Conservation (phyloP, 1,139 yeast genomes). For the Lodderomyces beijingensis region DNA sequence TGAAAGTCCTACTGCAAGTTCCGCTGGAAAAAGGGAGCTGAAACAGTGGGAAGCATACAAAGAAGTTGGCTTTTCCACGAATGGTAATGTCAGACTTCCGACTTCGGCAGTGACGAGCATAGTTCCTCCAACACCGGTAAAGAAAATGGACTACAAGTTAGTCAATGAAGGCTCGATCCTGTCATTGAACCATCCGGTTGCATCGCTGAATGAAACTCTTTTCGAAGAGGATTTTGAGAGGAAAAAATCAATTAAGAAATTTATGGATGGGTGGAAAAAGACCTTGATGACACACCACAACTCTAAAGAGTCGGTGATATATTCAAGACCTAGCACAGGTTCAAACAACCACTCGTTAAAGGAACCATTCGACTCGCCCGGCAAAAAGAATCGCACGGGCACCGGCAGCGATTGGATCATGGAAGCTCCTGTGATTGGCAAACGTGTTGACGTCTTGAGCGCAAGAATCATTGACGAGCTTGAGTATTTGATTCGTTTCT, state of each 20-base stretch:
- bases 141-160: slow-evolving; percentile 45
- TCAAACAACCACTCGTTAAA: background rate
- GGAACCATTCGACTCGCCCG: background rate
- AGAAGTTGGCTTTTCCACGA: slow-evolving; percentile 43
- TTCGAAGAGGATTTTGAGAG: slow-evolving; percentile 20
- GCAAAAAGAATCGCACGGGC: background rate
- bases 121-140: slow-evolving; percentile 67
- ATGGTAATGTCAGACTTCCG: slow-evolving; percentile 48
- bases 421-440: slow-evolving; percentile 23
- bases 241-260: slow-evolving; percentile 34
- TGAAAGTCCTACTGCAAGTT: background rate
- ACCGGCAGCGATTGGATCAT: background rate
- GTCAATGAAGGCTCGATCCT: slow-evolving; percentile 3
- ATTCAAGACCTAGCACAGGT: background rate
- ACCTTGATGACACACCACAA: slow-evolving; percentile 12
- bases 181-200: slow-evolving; percentile 4
- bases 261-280: slow-evolving; percentile 43
- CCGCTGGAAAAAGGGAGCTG: background rate
- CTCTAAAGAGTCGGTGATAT: background rate
- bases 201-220: background rate
- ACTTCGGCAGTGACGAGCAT: slow-evolving; percentile 41
- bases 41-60: slow-evolving; percentile 3
- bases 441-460: slow-evolving; percentile 67
- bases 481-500: slow-evolving; percentile 39
- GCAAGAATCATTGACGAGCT: slow-evolving; percentile 79